These are phyloP conservation scores for Piromyces finnis DNA, from an alignment of 192 early-diverging fungal species.

Conservation along the genomic window DNA sequence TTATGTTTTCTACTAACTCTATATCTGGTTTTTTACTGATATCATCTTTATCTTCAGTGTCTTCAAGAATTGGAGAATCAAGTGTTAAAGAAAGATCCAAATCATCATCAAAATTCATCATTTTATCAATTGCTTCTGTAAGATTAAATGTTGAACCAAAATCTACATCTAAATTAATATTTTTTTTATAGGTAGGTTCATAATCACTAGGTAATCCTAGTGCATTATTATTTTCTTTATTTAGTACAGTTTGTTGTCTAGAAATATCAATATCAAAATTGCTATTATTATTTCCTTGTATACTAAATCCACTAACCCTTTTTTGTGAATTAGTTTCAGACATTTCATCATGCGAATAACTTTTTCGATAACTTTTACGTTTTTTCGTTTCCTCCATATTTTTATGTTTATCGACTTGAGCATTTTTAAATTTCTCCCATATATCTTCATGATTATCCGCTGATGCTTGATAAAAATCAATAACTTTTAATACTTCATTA, in stretches of 20 bases:
- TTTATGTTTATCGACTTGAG: neutral
- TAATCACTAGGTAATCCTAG: neutral
- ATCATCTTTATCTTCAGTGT: neutral
- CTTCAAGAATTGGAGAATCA: neutral
- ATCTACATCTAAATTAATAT: neutral
- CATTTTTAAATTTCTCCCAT: slow-evolving; percentile 23
- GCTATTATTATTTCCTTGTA: no score
- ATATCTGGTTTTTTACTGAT: neutral
- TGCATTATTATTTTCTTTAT: no score
- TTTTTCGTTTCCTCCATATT: no score
- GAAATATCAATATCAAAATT: no score
- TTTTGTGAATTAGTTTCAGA: no score
- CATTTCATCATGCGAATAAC: no score
- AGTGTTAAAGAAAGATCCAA: neutral
- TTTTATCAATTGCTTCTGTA: neutral
- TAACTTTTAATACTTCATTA: slow-evolving; percentile 67
- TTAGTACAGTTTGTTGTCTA: no score
- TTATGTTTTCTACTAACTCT: no score
- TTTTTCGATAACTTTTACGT: no score
- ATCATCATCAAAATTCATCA: neutral
- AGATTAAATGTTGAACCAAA: neutral
- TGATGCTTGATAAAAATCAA: slow-evolving; percentile 58
- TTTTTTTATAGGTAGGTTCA: neutral
- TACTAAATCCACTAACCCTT: no score
- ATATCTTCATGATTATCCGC: slow-evolving; percentile 14